Conservation (phyloP, 1,284 basidiomycete species). For the Tylopilus sp. region DNA sequence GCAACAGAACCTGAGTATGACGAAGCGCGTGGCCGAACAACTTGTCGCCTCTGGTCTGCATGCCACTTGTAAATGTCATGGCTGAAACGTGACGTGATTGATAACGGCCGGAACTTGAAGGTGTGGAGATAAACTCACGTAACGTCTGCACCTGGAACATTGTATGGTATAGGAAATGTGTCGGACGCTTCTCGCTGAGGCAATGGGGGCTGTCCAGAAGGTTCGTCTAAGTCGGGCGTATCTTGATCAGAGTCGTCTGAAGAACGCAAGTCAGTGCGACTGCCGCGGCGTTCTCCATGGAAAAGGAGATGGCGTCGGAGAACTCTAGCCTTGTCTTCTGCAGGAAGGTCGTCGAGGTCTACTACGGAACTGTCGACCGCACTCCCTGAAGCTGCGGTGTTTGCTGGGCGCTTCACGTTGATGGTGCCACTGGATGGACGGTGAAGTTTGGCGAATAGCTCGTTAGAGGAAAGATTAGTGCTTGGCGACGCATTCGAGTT, state of each 20-base stretch:
- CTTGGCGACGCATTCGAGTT: constrained; percentile 28
- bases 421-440: constrained; percentile 32
- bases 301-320: constrained; percentile 77
- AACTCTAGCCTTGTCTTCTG: constrained; percentile 81
- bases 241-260: constrained; percentile 36
- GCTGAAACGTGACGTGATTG: constrained; percentile 37
- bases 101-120: constrained; percentile 15
- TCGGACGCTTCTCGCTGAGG: constrained; percentile 47
- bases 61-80: constrained; percentile 95
- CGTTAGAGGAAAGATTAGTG: constrained; percentile 8
- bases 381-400: constrained; percentile 31
- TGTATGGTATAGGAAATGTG: constrained; percentile 77
- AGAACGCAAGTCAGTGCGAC: constrained; percentile 30
- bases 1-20: constrained; percentile 64
- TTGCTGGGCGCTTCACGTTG: constrained; percentile 30
- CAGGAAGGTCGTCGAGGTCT: constrained; percentile 57
- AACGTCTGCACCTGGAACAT: constrained; percentile 81
- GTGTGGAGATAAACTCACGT: constrained; percentile 58
- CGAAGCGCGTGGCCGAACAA: constrained; percentile 57
- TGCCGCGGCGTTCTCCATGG: constrained; percentile 60
- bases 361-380: constrained; percentile 26
- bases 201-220: constrained; percentile 36
- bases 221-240: constrained; percentile 18
- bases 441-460: constrained; percentile 14
- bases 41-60: constrained; percentile 60